Base-by-base conservation (phyloP, 2,329 filamentous ascomycete species). In the Fusarium transvaalense region DNA sequence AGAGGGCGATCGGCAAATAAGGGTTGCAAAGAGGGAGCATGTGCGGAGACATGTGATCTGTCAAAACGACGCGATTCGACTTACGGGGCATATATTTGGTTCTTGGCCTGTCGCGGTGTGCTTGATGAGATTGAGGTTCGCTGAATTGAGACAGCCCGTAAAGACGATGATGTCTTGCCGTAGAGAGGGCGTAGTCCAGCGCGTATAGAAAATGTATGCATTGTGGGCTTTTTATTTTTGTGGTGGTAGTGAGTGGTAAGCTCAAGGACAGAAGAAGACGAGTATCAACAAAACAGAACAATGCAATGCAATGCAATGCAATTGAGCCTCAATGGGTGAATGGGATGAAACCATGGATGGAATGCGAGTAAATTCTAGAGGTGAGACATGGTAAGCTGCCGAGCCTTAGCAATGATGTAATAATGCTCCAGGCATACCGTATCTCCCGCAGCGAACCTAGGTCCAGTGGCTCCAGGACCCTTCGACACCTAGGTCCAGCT, bases 61-160 rank as follows among this genome's bases (percentile, higher is more conserved):
- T 37, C 39, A 53, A 52, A 57, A 27, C 27, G 37, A 46, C 31
- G 39, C 50, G 51, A 60, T 38, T 64, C 17, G 38, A 73, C 78
- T 73, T 63, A 80, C 78, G 78, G 73, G 41, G 76, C 68, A 60
- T 76, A 79, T 60, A 80, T 74, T 67, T 79, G 77, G 56, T 78
- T 78, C 69, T 75, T 78, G 50, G 72, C 71, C 42, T 51, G 66
- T 46, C 66, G 71, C 37, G 73, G 56, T 45, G 69, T 52, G 38
- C 72, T 71, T 6, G 75, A 74, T 15, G 73, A 75, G 47, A 76
- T 61, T 15, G 57, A 66, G 46, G 66, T 69, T 47, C 55, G 38
- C 5, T 47, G 52, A 55, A 35, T 27, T 55, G 54, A 56, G 41
- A 43, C 52, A 39, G 47, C 23, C n/a, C 17, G 32, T 43, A 65